phyloP scores from a whole-genome alignment of 257 asterid genomes.

The Nicotiana attenuata region DNA sequence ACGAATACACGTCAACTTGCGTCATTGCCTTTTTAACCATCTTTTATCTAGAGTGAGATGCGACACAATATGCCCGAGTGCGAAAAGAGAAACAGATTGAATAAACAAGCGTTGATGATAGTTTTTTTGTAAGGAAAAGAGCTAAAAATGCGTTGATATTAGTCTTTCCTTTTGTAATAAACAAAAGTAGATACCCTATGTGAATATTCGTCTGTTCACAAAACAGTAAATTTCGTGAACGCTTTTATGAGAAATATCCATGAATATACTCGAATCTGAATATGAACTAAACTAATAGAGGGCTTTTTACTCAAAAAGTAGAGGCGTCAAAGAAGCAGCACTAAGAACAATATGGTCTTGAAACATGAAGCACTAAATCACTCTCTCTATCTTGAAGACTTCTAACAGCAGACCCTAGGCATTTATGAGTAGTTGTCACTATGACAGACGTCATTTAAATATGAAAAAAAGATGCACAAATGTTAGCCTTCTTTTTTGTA shows the following conservation, averaged over 20 bases:
- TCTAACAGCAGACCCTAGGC: neutral
- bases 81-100: neutral
- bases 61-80: neutral
- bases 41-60: neutral
- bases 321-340: neutral
- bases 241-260: no score
- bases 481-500: no score
- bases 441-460: neutral
- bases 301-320: neutral
- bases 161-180: neutral
- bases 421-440: neutral
- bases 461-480: no score
- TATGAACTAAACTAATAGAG: neutral
- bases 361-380: neutral
- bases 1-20: neutral
- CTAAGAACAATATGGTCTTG: no score
- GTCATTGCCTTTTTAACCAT: neutral
- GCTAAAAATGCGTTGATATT: neutral
- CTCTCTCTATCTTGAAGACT: neutral
- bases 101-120: neutral
- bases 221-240: neutral
- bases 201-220: no score
- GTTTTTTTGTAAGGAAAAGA: neutral
- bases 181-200: neutral
- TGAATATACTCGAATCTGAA: neutral